Base-by-base conservation (phyloP, 306 rosid genomes). In the Heteromeles arbutifolia region DNA sequence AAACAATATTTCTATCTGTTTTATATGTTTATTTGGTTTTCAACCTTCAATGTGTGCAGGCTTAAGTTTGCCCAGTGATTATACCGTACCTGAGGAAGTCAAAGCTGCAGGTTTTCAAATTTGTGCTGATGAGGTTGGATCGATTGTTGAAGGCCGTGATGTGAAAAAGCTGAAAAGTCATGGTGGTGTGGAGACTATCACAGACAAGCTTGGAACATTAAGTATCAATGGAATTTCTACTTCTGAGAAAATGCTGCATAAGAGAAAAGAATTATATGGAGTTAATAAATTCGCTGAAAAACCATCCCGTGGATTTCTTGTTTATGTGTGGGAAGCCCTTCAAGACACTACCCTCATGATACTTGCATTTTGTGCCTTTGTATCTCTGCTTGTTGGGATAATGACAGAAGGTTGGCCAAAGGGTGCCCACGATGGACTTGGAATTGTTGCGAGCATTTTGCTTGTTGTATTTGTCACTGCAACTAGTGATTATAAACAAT, bases 381-480 rank as follows among this genome's bases (percentile, higher is more conserved):
- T 88, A 78, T 95, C 99, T 71, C 89, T 92, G 79, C 74, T 92
- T 75, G 96, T 92, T 79, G 99, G 99, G 63, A 81, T 95, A 77
- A 79, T 81, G 32, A 81, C 86, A 90, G 97, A 95, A 85, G 99
- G 99, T 74, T 95, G 99, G 99, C 99, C 99, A 50, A 90, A 84
- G 87, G 99, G 99, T 81, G 97, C 99, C 44, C 96, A 95, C 32
- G 99, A 95, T 83, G 99, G 99, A 79, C 89, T 95, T 29, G 99
- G 99, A 82, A 95, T 95, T 79, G 99, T 92, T 86, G 99, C 99
- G 0, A 95, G 99, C 80, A 95, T 95, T 84, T 89, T 95, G 85
- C 97, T 95, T 67, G 97, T 95, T 69, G 99, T 95, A 70, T 85
- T 92, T 78, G 99, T 95, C 83, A 95, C 99, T 59, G 99, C 99